These are phyloP conservation scores for Serendipita indica DNA, from an alignment of 768 basidiomycete genomes.

Conservation along the genomic window DNA sequence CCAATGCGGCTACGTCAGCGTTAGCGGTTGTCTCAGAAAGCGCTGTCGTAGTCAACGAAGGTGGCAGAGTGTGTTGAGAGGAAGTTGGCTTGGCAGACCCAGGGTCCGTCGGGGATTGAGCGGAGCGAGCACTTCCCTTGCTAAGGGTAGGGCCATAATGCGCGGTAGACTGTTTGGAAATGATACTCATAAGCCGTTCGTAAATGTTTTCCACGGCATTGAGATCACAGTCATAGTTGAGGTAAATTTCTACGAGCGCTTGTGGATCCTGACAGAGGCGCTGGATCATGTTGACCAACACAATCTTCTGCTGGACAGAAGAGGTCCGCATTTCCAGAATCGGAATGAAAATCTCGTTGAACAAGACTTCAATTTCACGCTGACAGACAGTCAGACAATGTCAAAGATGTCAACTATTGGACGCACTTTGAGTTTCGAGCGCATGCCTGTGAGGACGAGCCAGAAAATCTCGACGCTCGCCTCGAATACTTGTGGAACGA, in stretches of 20 bases:
- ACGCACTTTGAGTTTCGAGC: conserved; percentile 84
- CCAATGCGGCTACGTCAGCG: conserved; percentile 59
- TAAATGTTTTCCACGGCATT: conserved; percentile 94
- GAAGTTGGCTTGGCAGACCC: conserved; percentile 15
- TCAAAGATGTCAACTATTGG: background rate
- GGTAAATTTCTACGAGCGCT: conserved; percentile 92
- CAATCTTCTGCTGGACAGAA: conserved; percentile 85
- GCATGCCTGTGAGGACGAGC: conserved; percentile 85
- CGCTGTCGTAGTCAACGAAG: conserved; percentile 51
- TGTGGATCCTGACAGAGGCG: conserved; percentile 92
- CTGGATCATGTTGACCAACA: conserved; percentile 76
- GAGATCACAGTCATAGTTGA: conserved; percentile 98
- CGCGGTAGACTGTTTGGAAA: conserved; percentile 75
- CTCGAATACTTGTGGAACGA: conserved; percentile 94
- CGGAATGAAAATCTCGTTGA: conserved; percentile 97
- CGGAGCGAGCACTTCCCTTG: conserved; percentile 37
- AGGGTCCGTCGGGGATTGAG: conserved; percentile 29
- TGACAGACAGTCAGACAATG: conserved; percentile 23
- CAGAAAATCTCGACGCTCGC: conserved; percentile 97
- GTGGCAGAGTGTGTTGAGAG: conserved; percentile 28
- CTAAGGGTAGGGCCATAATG: conserved; percentile 31
- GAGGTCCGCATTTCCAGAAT: conserved; percentile 97
- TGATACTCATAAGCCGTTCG: conserved; percentile 90
- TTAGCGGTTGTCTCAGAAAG: conserved; percentile 28
- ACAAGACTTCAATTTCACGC: conserved; percentile 99